Conservation (phyloP, 441 rosid genomes). For the Arabidopsis hybrid region DNA sequence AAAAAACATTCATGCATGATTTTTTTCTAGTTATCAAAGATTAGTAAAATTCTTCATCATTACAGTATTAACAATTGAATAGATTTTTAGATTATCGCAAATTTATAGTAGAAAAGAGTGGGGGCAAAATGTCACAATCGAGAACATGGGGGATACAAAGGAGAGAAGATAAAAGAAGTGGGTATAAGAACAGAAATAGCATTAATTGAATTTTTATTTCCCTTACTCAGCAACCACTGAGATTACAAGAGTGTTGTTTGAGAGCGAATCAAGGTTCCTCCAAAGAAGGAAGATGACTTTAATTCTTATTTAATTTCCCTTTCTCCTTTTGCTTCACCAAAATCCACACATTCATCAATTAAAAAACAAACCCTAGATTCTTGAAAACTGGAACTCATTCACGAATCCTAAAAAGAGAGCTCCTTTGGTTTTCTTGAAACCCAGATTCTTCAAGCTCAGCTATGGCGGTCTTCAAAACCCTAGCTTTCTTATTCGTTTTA, state of each 20-base stretch:
- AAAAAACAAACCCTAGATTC: slow-evolving; percentile 19
- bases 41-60: not conserved
- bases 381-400: slow-evolving; percentile 55
- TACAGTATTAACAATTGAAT: not conserved
- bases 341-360: slow-evolving; percentile 33
- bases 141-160: slow-evolving; percentile 38
- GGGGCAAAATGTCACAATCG: slow-evolving; percentile 42
- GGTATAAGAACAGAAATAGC: slow-evolving; percentile 38
- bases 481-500: slow-evolving; percentile 49
- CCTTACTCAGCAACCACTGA: slow-evolving; percentile 43
- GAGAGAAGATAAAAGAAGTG: slow-evolving; percentile 34
- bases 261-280: slow-evolving; percentile 36
- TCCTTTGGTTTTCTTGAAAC: not conserved
- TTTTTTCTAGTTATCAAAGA: not conserved
- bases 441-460: slow-evolving; percentile 38
- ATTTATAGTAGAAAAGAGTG: slow-evolving; percentile 10
- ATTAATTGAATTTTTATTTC: slow-evolving; percentile 27
- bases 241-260: slow-evolving; percentile 18
- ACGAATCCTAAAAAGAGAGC: slow-evolving; percentile 50
- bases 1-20: not conserved
- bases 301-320: slow-evolving; percentile 36
- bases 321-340: slow-evolving; percentile 37
- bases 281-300: slow-evolving; percentile 24
- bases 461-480: slow-evolving; percentile 55
- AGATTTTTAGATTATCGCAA: not conserved